Conservation (phyloP, 75 land plant species). For the Pinus taeda region DNA sequence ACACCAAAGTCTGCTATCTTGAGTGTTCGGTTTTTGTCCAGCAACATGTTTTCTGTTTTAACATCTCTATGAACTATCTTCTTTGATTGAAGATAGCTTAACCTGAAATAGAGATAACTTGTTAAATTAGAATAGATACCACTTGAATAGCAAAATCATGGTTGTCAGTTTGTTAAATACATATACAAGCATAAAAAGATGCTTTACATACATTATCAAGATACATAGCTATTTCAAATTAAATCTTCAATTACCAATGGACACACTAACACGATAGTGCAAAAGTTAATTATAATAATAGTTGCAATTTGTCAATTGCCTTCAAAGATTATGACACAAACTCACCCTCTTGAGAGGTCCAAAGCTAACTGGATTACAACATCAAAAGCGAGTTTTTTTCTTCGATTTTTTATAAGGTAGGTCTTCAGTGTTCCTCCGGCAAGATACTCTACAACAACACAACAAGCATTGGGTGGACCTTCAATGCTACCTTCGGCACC, state of each 20-base stretch:
- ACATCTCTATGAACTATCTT: conserved; percentile 96
- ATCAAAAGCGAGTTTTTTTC: conserved; percentile 76
- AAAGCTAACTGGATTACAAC: conserved; percentile 84
- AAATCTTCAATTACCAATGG: background rate
- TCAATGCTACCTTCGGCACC: conserved; percentile 70
- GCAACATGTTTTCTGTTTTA: conserved; percentile 92
- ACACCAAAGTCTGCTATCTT: conserved; percentile 98
- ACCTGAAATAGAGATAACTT: conserved; percentile 31
- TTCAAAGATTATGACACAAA: background rate
- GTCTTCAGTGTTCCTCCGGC: conserved; percentile 87
- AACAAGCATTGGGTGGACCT: conserved; percentile 62
- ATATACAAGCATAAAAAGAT: background rate
- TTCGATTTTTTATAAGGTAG: conserved; percentile 72
- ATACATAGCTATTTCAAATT: background rate
- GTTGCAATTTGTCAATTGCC: background rate
- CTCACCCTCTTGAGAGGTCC: conserved; percentile 89
- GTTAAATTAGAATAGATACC: background rate
- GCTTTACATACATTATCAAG: background rate
- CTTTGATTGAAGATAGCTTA: conserved; percentile 91
- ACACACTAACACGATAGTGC: no score
- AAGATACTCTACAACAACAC: conserved; percentile 95
- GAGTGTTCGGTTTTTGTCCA: conserved; percentile 69
- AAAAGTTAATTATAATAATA: background rate
- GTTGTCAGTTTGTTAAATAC: conserved; percentile 2
- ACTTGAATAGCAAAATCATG: background rate